phyloP scores from a whole-genome alignment of 2,329 filamentous ascomycete species.

The Chaetomium globosum region DNA sequence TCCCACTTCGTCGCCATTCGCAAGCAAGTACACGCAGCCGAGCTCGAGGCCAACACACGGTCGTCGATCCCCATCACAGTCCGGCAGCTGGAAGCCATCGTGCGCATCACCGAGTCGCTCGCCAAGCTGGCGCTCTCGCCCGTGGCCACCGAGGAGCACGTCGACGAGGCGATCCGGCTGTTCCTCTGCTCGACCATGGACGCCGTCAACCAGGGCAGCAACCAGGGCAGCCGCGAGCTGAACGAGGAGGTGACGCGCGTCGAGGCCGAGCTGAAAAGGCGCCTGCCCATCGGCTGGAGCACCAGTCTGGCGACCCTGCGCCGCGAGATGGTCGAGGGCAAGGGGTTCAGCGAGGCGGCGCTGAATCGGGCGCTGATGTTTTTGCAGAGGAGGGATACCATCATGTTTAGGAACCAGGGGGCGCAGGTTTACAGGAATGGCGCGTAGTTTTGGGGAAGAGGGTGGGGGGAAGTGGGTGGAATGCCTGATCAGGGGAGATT shows the following conservation, averaged over 20 bases:
- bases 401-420: constrained; percentile 77
- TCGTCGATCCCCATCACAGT: constrained; percentile 97
- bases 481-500: too few species aligned
- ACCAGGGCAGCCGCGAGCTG: constrained; percentile 80
- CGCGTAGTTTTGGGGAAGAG: constrained; percentile 47
- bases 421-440: constrained; percentile 74
- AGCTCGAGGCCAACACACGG: constrained; percentile 84
- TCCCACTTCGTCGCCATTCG: constrained; percentile 97
- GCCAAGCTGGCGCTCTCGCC: constrained; percentile 87
- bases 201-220: constrained; percentile 86
- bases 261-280: constrained; percentile 83
- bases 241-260: constrained; percentile 87
- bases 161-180: constrained; percentile 94
- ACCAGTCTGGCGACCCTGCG: constrained; percentile 84
- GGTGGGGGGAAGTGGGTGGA: constrained; percentile 28
- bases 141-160: constrained; percentile 85
- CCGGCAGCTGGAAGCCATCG: constrained; percentile 93
- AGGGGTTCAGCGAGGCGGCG: constrained; percentile 84
- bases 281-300: constrained; percentile 92
- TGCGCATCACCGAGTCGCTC: constrained; percentile 93
- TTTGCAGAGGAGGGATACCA: constrained; percentile 82
- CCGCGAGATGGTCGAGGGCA: constrained; percentile 88
- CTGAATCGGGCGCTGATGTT: constrained; percentile 84
- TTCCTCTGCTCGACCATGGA: constrained; percentile 99
- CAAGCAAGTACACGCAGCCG: constrained; percentile 87